Evolutionary conservation across 352 stramenopile species (phyloP), one percentile per base, ranked within the genome.

Genomic region (Achlya hypogyna): DNA sequence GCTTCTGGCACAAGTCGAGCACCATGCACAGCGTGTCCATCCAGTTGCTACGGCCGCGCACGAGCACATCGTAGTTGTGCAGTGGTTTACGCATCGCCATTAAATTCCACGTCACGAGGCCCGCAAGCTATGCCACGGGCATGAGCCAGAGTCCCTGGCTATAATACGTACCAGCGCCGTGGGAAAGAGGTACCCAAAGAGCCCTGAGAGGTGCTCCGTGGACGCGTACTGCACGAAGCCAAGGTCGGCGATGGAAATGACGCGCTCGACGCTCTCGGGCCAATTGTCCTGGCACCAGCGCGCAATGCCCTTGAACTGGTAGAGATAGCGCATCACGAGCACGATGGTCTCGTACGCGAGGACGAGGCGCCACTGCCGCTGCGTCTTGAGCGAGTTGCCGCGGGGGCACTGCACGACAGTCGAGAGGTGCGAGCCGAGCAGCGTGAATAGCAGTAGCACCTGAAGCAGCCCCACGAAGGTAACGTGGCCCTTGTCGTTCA

Each of bases 81-180:
- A 92, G 72, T 0, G 83, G 76, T 53, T 78, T 83, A 70, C 81
- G 83, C 65, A 95, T 83, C 32, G 84, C 91, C 32, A 76, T 74
- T 18, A 95, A 69, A 49, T 95, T 84, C 86, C 86, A 95, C 40
- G 91, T 91, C 62, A 81, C 86, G n/a, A 95, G 54, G 18, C 74
- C 79, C 65, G 86, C 91, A 54, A 92, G 67, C 60, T 67, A 67
- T 18, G 45, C 32, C 2, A 27, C 12, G 5, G 3, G 34, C 5
- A 51, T 49, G 42, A 52, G n/a, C 1, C 18, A 25, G 18, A 45
- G 42, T n/a, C n/a, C n/a, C 20, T 12, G 6, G 29, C 54, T 2
- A 49, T 22, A n/a, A 10, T 25, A 34, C 42, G 29, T 58, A 67
- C 60, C 5, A 89, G 62, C 0, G 80, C 78, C 1, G 82, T 93